Base-by-base conservation (phyloP, 1,284 basidiomycete species). In the Malassezia arunalokei region DNA sequence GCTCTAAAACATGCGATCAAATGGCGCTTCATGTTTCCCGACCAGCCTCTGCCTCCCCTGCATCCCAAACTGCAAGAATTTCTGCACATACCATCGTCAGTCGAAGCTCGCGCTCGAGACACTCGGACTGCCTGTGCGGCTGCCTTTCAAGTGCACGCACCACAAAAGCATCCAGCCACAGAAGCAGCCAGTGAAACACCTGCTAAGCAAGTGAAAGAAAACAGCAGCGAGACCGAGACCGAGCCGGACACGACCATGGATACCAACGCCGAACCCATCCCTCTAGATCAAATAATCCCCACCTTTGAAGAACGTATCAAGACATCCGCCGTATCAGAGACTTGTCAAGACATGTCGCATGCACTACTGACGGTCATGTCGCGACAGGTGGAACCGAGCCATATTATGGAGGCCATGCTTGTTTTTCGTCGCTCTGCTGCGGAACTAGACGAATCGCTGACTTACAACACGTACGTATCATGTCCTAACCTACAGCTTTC, bases 1-100 rank as follows among this genome's bases (percentile, higher is more conserved):
- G 83, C 89, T 35, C 80, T 83, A 49, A 92, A 92, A 68, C 87
- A 94, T 75, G 90, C 90, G 3, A 82, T 91, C 60, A 86, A 90
- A 71, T 88, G 91, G 65, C 82, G 82, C 9, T 82, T 85, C 6
- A 75, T 80, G 1, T 85, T 91, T 65, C 76, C 90, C 8, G 75
- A 78, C n/a, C 77, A 86, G 49, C 86, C 87, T 0, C 77, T 94
- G 1, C 84, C 85, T 0, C 84, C 84, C 0, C 87, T 88, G 0
- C 87, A 92, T 71, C 83, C 83, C 0, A 85, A 86, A 53, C 77
- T 94, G 6, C 75, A 80, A 29, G 87, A 86, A 64, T 95, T 86
- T 74, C 82, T 94, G 65, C 76, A 86, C 15, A 81, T 87, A 1
- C 90, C 90, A 0, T 77, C 76, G n/a, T n/a, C 12, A 3, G 52